Percentiles rank a stretch among this genome's conserved stretches.
Conservation (phyloP, 352 stramenopile species). For the Phytophthora capsici region DNA sequence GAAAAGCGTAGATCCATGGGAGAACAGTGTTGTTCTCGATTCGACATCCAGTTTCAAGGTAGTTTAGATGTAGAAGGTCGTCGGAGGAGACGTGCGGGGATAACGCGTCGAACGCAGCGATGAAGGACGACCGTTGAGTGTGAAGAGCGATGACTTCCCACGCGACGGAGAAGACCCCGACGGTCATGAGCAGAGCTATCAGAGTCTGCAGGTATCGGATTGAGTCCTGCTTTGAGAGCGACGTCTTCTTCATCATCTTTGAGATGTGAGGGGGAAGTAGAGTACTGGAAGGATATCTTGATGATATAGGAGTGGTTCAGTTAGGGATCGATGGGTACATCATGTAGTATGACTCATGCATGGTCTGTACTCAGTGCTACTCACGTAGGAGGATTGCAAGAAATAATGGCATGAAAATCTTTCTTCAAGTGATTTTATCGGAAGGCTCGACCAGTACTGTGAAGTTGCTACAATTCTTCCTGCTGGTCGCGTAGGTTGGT, state of each 20-base stretch:
- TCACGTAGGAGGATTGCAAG: too few relatives aligned
- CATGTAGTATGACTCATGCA: too few relatives aligned
- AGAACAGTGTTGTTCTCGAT: constrained; percentile 45
- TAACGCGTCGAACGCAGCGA: constrained; percentile 17
- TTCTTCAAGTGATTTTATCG: too few relatives aligned
- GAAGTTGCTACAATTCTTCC: not conserved
- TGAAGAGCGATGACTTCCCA: constrained; percentile 30
- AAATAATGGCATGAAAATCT: too few relatives aligned
- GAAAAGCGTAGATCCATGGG: constrained; percentile 37
- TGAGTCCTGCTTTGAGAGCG: constrained; percentile 5
- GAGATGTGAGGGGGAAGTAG: not conserved
- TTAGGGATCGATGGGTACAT: too few relatives aligned
- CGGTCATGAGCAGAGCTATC: constrained; percentile 16
- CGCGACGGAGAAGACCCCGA: constrained; percentile 25
- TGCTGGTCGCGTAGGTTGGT: not conserved
- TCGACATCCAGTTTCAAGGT: constrained; percentile 41
- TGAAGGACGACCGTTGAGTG: constrained; percentile 19
- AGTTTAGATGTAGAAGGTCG: constrained; percentile 46
- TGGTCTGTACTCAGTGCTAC: too few relatives aligned
- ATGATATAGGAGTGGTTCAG: too few relatives aligned
- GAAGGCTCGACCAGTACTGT: not conserved
- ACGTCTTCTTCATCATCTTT: constrained; percentile 16
- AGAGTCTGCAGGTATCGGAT: constrained; percentile 29
- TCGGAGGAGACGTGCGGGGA: constrained; percentile 26
- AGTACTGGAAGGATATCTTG: not conserved